Base-by-base conservation (phyloP, 768 basidiomycete genomes). In the Suillus alpinus region DNA sequence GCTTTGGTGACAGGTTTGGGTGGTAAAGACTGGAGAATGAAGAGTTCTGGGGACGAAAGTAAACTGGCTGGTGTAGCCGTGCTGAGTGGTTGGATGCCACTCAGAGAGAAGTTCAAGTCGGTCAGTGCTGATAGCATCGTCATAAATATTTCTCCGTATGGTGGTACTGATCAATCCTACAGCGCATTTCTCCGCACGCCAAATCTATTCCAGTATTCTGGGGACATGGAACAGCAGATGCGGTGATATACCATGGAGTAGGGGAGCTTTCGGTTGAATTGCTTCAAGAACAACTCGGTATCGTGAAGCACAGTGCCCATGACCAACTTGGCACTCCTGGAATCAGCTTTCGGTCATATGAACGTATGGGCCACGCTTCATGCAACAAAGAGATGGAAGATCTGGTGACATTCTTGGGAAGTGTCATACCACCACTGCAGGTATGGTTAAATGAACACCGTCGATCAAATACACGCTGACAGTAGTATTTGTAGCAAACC, bases 1-100 rank as follows among this genome's bases (percentile, higher is more conserved):
- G 68, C 77, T 10, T 67, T 81, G 3, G 69, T 82, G 41, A 76
- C 75, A 0, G 81, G 75, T 7, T 62, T 83, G 41, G 89, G 85
- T 3, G 79, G 77, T 3, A 55, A 39, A 18, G 37, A 29, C 16
- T 55, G 53, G 53, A 55, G 53, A 39, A 58, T 31, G 82, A 55
- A 55, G 37, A 39, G 26, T 26, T 12, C 16, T 6, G 53, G 9
- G 53, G 53, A 26, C 10, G 78, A 72, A 4, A 76, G 67, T 6
- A 69, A 71, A 56, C 68, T 81, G 3, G 81, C 69, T 4, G 82
- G 82, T 3, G 61, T 81, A 13, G 66, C 74, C 31, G 74, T 70
- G 0, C 66, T 83, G 53, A 80, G 78, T 59, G 77, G 75, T 14
- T 81, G 79, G 71, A 66, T 84, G 20, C 80, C 79, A 1, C 62